Evolutionary conservation across 2,329 filamentous ascomycete species (phyloP).

Genomic region (Diaporthe destruens): DNA sequence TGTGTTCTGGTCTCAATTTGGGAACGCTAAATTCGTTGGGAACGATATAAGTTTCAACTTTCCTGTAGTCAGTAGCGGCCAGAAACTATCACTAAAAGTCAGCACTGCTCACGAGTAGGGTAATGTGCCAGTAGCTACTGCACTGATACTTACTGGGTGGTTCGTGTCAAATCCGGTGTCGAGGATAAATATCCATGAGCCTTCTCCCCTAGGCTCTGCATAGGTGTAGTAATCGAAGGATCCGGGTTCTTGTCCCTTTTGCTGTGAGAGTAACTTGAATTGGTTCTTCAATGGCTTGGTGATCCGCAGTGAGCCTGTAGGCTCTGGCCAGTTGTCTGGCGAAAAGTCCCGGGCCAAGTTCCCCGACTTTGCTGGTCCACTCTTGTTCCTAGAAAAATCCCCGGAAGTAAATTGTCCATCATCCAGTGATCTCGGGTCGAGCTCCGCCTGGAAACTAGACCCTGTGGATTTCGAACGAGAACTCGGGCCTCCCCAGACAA

Average conservation of each 20-base stretch:
- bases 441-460: neutral
- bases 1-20: neutral
- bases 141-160: constrained; percentile 11
- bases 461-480: neutral
- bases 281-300: neutral
- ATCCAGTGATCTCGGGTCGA: neutral
- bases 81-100: neutral
- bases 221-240: constrained; percentile 18
- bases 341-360: neutral
- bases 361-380: neutral
- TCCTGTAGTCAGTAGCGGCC: constrained; percentile 21
- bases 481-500: constrained; percentile 24
- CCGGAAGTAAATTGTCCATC: neutral
- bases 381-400: neutral
- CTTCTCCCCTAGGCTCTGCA: constrained; percentile 25
- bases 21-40: constrained; percentile 4
- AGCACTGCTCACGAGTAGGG: neutral
- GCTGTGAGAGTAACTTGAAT: constrained; percentile 34
- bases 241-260: constrained; percentile 23
- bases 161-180: constrained; percentile 30
- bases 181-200: constrained; percentile 25
- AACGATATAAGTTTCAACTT: neutral
- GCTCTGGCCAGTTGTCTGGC: neutral
- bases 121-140: neutral
- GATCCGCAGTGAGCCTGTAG: constrained; percentile 2